Conservation (phyloP, 176 grass and related monocot genomes). For the Pontederia paniculata region DNA sequence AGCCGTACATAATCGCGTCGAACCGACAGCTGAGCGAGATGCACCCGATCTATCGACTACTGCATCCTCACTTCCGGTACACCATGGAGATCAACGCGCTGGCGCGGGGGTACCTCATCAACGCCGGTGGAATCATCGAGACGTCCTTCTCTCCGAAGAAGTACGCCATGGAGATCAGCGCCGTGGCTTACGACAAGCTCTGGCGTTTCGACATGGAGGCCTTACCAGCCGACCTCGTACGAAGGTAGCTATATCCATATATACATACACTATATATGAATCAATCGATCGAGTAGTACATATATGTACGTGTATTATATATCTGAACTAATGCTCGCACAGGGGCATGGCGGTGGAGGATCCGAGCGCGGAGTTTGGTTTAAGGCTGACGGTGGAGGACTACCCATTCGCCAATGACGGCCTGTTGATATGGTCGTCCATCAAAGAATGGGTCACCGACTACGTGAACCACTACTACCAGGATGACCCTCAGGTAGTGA, state of each 20-base stretch:
- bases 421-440: conserved; percentile 54
- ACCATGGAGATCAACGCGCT: conserved; percentile 88
- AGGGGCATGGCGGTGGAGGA: conserved; percentile 63
- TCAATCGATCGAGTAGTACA: too few species aligned
- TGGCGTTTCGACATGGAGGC: conserved; percentile 86
- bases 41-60: conserved; percentile 65
- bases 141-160: conserved; percentile 41
- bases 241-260: conserved; percentile 6
- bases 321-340: not conserved
- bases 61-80: conserved; percentile 87
- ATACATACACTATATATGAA: too few species aligned
- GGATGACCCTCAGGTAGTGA: conserved; percentile 23
- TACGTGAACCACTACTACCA: conserved; percentile 51
- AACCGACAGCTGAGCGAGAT: conserved; percentile 77
- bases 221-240: conserved; percentile 59
- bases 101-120: conserved; percentile 55
- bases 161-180: conserved; percentile 56
- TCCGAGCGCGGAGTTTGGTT: conserved; percentile 24
- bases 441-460: conserved; percentile 45
- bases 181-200: conserved; percentile 40
- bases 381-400: conserved; percentile 59
- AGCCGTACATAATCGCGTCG: conserved; percentile 75
- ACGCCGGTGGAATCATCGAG: conserved; percentile 67
- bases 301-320: too few species aligned
- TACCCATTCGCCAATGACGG: conserved; percentile 75